Evolutionary conservation across 83 land plant genomes (phyloP), one percentile per base, ranked within the genome.

Genomic region (Thuja plicata): DNA sequence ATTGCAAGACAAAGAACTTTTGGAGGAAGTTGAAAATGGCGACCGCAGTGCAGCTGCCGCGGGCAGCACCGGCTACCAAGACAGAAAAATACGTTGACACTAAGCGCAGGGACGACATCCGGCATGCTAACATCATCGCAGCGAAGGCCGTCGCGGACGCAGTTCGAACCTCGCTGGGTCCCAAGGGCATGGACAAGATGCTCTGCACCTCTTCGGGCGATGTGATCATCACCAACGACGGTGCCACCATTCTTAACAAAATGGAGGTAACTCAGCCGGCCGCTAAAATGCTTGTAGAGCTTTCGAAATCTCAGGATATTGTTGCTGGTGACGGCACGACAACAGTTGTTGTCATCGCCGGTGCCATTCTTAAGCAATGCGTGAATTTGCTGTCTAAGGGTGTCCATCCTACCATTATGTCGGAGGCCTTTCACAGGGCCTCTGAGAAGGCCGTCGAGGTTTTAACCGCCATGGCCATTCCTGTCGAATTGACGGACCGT

Each of bases 141-240:
- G 97, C 96, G 48, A 92, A 93, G 74, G 92, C 96, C 35, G 98
- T 97, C n/a, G 98, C 98, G 50, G 97, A 96, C 85, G 97, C 98
- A 24, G 97, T 97, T 48, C 96, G 98, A 62, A 97, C 98, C 46
- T 91, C 93, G 76, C 91, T 97, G 35, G 98, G 98, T 19, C 98
- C 98, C n/a, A 90, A 92, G 52, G 98, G 98, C 41, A 97, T 97
- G 98, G 98, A 97, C 94, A 97, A 97, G 94, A 97, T 97, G 98
- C 94, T 97, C 91, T 86, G 94, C 52, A 90, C 97, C 30, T 91
- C 96, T 79, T 76, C 89, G 32, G 97, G 97, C 48, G 98, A 97
- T n/a, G 98, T 97, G 77, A 96, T 97, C 89, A 97, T 97, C 93
- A 97, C 98, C 91, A 97, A 97, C 87, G 98, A 97, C 84, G 98